Base-by-base conservation (phyloP, 2,329 filamentous ascomycete species). In the Anthostomella pinea region DNA sequence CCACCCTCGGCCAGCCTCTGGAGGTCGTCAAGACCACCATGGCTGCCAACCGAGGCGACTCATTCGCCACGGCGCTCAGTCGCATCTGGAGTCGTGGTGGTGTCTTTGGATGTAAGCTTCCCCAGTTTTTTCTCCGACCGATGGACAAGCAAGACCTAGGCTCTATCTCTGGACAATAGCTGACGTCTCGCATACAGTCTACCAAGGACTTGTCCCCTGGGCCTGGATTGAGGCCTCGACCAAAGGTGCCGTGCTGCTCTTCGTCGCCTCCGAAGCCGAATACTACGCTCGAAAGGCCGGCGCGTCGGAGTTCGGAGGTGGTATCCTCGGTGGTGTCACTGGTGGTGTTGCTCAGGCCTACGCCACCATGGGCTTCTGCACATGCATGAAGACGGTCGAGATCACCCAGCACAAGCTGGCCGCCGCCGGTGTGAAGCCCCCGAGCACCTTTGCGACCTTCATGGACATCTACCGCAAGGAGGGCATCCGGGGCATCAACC, bases 181-280 rank as follows among this genome's bases (percentile, higher is more conserved):
- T 17, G 31, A 29, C 31, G 32, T 27, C 23, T 51, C 37, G n/a
- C n/a, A n/a, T 41, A 50, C 62, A 97, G 91, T 96, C 76, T 98
- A 96, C 78, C 93, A 98, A 77, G 93, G 93, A 68, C 86, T 98
- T 58, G 97, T 98, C 66, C 93, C 93, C 49, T 96, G 91, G 91
- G 93, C 93, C 68, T 98, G 93, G 93, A 97, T 98, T 72, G 93
- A 98, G 79, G 93, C 93, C 64, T 97, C 91, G 61, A 97, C 93
- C 71, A 98, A 98, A 75, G 93, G 93, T 65, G 93, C 93, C 58
- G 93, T 98, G 56, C 86, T 98, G 61, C 87, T 98, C 67, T 98
- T 98, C 72, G 91, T 98, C 65, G 93, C 93, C 53, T 95, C 91
- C 58, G 93, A 98, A 72, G 91, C 89, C 69, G 93, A 98, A 68